Conservation (phyloP, 805 yeast genomes). For the Lachancea meyersii region DNA sequence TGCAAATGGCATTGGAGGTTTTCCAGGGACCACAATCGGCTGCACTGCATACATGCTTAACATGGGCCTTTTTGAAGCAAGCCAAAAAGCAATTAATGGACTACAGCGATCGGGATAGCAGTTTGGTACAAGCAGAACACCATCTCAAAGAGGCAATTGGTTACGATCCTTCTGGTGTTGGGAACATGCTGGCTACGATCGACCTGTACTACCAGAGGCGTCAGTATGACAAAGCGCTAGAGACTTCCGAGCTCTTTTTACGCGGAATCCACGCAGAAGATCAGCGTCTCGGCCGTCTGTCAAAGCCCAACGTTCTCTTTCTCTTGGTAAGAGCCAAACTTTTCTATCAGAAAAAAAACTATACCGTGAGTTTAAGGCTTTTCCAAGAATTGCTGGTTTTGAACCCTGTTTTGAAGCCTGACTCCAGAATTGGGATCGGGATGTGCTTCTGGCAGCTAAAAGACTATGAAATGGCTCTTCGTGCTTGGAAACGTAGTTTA, state of each 20-base stretch:
- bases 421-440: conserved; percentile 92
- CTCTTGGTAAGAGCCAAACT: conserved; percentile 80
- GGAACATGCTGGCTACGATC: conserved; percentile 60
- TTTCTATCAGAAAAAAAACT: conserved; percentile 64
- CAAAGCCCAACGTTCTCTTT: conserved; percentile 66
- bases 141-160: conserved; percentile 44
- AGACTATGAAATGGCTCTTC: conserved; percentile 66
- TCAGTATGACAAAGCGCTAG: conserved; percentile 64
- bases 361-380: conserved; percentile 62
- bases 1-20: conserved; percentile 50
- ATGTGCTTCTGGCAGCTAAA: conserved; percentile 86
- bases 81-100: conserved; percentile 29
- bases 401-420: conserved; percentile 77
- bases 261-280: conserved; percentile 35
- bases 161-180: conserved; percentile 40
- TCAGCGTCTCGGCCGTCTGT: conserved; percentile 33
- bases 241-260: conserved; percentile 56
- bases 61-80: conserved; percentile 63
- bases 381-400: conserved; percentile 77
- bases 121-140: conserved; percentile 39
- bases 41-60: conserved; percentile 53
- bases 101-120: conserved; percentile 25
- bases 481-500: conserved; percentile 76
- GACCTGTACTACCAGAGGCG: conserved; percentile 53
- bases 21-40: conserved; percentile 35